phyloP scores from a whole-genome alignment of 257 asterid genomes.

The Leptodermis oblonga region DNA sequence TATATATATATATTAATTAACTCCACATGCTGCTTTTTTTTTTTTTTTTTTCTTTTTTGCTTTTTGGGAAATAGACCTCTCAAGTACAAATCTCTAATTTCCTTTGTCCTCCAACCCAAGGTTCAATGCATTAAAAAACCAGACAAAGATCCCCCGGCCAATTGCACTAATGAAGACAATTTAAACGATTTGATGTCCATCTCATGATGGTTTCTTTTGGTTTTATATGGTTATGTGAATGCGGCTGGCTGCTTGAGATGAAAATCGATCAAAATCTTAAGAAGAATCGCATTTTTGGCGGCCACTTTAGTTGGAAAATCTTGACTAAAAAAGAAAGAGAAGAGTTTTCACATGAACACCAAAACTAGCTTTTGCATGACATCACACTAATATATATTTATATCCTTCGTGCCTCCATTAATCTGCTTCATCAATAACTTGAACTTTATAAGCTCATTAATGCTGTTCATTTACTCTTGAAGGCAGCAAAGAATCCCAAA shows the following conservation, averaged over 20 bases:
- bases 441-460: too few relatives aligned
- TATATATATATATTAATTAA: too few relatives aligned
- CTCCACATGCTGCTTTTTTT: too few relatives aligned
- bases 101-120: background rate
- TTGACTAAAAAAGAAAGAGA: background rate
- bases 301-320: background rate
- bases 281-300: too few relatives aligned
- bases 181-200: background rate
- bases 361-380: constrained; percentile 5
- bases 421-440: too few relatives aligned
- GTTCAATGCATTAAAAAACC: background rate
- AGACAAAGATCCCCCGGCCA: too few relatives aligned
- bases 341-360: background rate
- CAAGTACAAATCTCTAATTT: too few relatives aligned
- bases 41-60: too few relatives aligned
- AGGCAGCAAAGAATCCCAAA: background rate
- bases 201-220: background rate
- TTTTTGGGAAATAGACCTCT: too few relatives aligned
- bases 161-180: background rate
- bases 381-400: background rate
- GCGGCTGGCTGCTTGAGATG: constrained; percentile 4
- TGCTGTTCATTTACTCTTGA: too few relatives aligned
- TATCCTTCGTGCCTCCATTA: background rate
- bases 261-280: too few relatives aligned
- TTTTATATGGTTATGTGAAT: background rate